Base-by-base conservation (phyloP, 495 filamentous ascomycete species). In the Glutinoglossum americanum region DNA sequence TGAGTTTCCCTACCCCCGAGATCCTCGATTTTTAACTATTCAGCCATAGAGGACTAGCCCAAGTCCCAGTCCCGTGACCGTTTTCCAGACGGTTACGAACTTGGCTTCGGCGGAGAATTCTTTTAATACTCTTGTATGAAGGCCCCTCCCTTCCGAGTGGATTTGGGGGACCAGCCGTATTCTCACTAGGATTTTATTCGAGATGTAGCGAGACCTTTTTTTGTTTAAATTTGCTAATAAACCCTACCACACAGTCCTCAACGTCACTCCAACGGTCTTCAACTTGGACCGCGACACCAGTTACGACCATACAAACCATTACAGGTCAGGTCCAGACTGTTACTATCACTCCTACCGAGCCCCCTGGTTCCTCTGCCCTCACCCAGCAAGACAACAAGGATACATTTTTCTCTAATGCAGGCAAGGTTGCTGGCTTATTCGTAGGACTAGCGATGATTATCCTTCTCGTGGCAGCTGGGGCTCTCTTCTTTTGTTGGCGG, bases 261-360 rank as follows among this genome's bases (percentile, higher is more conserved):
- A 54, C 64, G 5, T 4, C n/a, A 2, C 1, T 15, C 13, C 51
- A 61, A 65, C 19, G 64, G 55, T 27, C 57, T 39, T 57, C 61
- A n/a, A 55, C 59, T n/a, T 69, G 69, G 62, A 68, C 71, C 49
- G 59, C 68, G 3, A 69, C 73, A 1, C 76, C 76, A 4, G 64
- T 72, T 1, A 63, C 69, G 21, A 73, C 71, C 13, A 62, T 75
- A 27, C 63, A 72, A 54, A 79, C 77, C 19, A 66, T 74, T 25
- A 71, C 71, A 8, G 72, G 73, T 1, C 65, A 71, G 55, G 65
- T 76, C 3, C 70, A 71, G 60, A 81, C 78, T 1, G 65, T 80
- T 35, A 80, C 76, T 0, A 63, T 76, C 55, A 68, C 69, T 25
- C 73, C 69, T 3, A 67, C 76, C 8, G n/a, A 11, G 27, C 27